These are phyloP conservation scores for Neurospora tetrasperma DNA, from an alignment of 495 filamentous ascomycete genomes.

Conservation along the genomic window DNA sequence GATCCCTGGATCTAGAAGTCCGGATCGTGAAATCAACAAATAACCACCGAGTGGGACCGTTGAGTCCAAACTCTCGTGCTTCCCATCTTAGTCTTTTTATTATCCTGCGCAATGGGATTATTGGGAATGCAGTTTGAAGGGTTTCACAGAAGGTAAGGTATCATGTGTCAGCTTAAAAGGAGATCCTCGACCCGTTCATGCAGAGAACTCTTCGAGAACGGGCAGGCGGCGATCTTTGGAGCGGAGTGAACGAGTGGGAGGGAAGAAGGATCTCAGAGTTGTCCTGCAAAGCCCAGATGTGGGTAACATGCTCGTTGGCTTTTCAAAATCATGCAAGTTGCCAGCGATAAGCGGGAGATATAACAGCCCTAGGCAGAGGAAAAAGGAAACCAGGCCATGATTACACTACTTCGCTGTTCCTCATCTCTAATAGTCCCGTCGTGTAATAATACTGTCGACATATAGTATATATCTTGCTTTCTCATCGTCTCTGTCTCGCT, in stretches of 20 bases:
- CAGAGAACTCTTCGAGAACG: not conserved
- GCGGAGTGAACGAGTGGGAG: not conserved
- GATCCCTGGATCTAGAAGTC: too few species aligned
- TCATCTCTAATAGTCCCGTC: not conserved
- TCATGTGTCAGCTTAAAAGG: not conserved
- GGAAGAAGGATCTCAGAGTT: not conserved
- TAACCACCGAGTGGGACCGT: not conserved
- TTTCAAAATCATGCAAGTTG: too few species aligned
- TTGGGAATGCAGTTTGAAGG: not conserved
- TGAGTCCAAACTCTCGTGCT: not conserved
- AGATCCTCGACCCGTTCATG: not conserved
- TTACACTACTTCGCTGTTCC: not conserved
- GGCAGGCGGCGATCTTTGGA: not conserved
- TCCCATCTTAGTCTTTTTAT: not conserved
- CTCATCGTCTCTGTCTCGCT: not conserved
- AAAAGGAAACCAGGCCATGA: too few species aligned
- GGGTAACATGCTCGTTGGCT: not conserved
- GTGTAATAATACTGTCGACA: not conserved
- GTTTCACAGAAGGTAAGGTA: too few species aligned
- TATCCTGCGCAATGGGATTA: not conserved
- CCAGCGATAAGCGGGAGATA: too few species aligned
- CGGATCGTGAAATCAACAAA: not conserved
- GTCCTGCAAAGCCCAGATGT: not conserved
- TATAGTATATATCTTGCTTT: not conserved
- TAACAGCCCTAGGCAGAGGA: too few species aligned